Base-by-base conservation (phyloP, 73 alveolate species). In the Effrenium voratum region DNA sequence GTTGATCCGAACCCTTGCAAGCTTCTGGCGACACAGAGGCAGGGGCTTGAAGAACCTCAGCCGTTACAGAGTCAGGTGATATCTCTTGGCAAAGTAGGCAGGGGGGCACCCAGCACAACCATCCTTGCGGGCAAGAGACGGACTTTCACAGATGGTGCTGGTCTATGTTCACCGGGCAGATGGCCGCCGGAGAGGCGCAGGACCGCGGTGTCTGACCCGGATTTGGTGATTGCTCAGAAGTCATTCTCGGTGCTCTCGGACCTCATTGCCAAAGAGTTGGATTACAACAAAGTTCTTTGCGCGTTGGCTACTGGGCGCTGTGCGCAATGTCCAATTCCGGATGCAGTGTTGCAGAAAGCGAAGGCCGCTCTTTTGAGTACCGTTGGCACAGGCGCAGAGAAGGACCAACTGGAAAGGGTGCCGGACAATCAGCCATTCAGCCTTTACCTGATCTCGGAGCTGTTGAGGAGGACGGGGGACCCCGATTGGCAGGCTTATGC, bases 401-500 rank as follows among this genome's bases (percentile, higher is more conserved):
- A 26, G 47, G n/a, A 22, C 1, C 32, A 0, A 5, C 28, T 28
- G 2, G 82, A 70, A 22, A 26, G 43, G 36, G 1, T 47, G 85
- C 38, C 76, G 22, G 38, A 32, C 32, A 46, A 32, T 38, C 93
- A 82, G 75, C 93, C 93, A 24, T 82, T 82, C 38, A 34, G 10
- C 30, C 49, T 82, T 13, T 28, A 32, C 13, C 50, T 49, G 36
- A 36, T 47, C 28, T 40, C 26, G 44, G 85, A 63, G 50, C 55
- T 60, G 41, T 72, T 87, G 43, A 6, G 60, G 45, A 49, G 43
- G 24, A 5, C 75, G 8, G 92, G 92, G 1, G 95, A 43, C 50
- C 95, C 95, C n/a, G 95, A 88, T 49, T 22, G 70, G 32, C 24
- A 41, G 19, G 95, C 52, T 5, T 66, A 22, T 34, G 3, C 10